These are phyloP conservation scores for Massariosphaeria phaeospora DNA, from an alignment of 495 filamentous ascomycete species.

Conservation along the genomic window DNA sequence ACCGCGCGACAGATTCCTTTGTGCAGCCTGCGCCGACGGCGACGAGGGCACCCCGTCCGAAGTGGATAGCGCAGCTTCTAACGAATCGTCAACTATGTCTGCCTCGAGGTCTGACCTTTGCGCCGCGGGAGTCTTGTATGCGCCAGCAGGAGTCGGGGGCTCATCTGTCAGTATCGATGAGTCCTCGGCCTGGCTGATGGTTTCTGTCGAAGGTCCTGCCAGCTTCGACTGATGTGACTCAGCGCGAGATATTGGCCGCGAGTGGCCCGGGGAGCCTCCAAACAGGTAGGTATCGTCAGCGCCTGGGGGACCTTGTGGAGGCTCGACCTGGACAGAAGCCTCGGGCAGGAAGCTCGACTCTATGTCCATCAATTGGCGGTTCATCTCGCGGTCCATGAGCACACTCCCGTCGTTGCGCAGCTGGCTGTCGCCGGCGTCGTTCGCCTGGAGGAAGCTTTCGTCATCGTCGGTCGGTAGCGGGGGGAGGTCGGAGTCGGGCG, in stretches of 20 bases:
- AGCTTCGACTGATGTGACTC: not conserved
- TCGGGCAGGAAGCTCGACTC: conserved; percentile 78
- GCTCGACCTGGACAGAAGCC: conserved; percentile 44
- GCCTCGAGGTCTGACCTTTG: conserved; percentile 29
- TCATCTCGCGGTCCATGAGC: conserved; percentile 61
- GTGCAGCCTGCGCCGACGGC: conserved; percentile 39
- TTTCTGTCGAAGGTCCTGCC: not conserved
- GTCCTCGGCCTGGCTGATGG: conserved; percentile 2
- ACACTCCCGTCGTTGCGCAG: conserved; percentile 42
- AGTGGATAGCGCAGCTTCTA: conserved; percentile 49
- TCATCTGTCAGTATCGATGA: conserved; percentile 27
- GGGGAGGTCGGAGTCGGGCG: conserved; percentile 30
- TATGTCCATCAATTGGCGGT: conserved; percentile 70
- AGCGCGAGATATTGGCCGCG: conserved; percentile 16
- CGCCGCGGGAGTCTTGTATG: conserved; percentile 49
- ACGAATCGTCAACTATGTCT: conserved; percentile 29
- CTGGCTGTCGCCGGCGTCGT: conserved; percentile 22
- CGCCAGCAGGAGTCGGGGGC: conserved; percentile 45
- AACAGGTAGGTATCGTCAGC: conserved; percentile 63
- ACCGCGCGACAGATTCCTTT: conserved; percentile 33
- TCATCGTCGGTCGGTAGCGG: conserved; percentile 32
- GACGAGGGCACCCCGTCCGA: conserved; percentile 43
- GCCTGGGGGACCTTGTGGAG: conserved; percentile 37
- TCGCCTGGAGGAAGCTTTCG: conserved; percentile 27
- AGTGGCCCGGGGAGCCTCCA: conserved; percentile 41